Percentiles rank a stretch among this genome's conserved stretches.
phyloP scores from a whole-genome alignment of 805 yeast genomes.

The Schizosaccharomyces octosporus region DNA sequence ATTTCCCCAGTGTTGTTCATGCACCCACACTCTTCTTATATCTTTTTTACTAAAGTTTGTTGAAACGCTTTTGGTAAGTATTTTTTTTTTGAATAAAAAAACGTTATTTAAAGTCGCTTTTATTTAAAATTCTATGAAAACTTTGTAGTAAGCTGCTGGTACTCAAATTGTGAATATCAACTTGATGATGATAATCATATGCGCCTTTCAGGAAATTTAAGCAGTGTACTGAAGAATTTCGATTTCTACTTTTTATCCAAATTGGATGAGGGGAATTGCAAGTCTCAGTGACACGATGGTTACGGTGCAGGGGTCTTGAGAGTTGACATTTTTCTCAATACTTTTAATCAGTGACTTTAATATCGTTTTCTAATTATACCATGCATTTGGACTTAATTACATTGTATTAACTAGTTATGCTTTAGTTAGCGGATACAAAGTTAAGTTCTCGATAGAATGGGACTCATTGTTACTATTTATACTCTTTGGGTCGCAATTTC shows the following conservation, averaged over 20 bases:
- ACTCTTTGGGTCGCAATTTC: background rate
- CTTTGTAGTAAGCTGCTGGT: too few species aligned
- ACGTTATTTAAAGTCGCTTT: too few species aligned
- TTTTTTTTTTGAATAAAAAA: too few species aligned
- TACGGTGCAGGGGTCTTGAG: constrained; percentile 2
- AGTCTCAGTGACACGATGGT: background rate
- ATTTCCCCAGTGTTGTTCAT: too few species aligned
- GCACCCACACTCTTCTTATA: too few species aligned
- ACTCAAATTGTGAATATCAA: background rate
- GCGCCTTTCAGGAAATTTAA: background rate
- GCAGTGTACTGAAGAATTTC: background rate
- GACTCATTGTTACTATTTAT: background rate
- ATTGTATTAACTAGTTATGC: background rate
- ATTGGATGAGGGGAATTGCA: background rate
- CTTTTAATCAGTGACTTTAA: background rate
- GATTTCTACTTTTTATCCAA: background rate
- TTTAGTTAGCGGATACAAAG: background rate
- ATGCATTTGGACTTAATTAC: background rate
- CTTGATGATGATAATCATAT: background rate
- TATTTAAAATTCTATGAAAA: too few species aligned
- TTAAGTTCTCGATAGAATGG: background rate
- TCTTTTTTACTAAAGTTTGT: too few species aligned
- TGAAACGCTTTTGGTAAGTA: too few species aligned
- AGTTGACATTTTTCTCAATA: background rate
- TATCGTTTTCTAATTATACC: background rate